Evolutionary conservation across 2,329 filamentous ascomycete species (phyloP).

Genomic region (Fusarium caatingaense): DNA sequence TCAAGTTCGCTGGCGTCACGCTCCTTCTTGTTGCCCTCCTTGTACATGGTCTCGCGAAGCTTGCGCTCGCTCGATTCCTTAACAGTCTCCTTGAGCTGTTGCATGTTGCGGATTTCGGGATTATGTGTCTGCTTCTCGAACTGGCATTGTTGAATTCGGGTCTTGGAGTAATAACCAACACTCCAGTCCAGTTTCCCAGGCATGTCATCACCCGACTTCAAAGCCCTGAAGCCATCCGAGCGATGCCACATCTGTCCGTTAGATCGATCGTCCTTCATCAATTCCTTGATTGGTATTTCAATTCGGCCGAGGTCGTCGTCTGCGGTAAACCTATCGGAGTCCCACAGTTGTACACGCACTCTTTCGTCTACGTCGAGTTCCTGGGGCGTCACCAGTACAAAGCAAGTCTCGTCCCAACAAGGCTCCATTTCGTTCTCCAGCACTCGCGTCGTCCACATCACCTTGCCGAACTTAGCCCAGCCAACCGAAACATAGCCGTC

Average conservation of each 20-base stretch:
- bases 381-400: constrained; percentile 75
- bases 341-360: constrained; percentile 78
- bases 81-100: constrained; percentile 70
- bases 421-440: constrained; percentile 74
- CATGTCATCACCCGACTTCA: constrained; percentile 74
- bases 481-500: constrained; percentile 79
- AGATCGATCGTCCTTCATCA: constrained; percentile 70
- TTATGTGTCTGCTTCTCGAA: constrained; percentile 71
- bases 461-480: constrained; percentile 81
- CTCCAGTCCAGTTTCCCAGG: constrained; percentile 76
- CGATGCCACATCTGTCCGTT: constrained; percentile 72
- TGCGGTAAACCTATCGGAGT: constrained; percentile 77
- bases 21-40: constrained; percentile 58
- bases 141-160: constrained; percentile 70
- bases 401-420: constrained; percentile 76
- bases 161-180: constrained; percentile 78
- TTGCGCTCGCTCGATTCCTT: constrained; percentile 67
- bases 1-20: constrained; percentile 71
- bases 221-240: constrained; percentile 72
- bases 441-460: constrained; percentile 71
- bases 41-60: constrained; percentile 69
- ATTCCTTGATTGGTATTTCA: constrained; percentile 72
- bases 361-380: constrained; percentile 79
- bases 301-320: constrained; percentile 81
- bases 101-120: constrained; percentile 65